phyloP scores from a whole-genome alignment of 768 basidiomycete genomes.

The Leccinum disarticulatum region DNA sequence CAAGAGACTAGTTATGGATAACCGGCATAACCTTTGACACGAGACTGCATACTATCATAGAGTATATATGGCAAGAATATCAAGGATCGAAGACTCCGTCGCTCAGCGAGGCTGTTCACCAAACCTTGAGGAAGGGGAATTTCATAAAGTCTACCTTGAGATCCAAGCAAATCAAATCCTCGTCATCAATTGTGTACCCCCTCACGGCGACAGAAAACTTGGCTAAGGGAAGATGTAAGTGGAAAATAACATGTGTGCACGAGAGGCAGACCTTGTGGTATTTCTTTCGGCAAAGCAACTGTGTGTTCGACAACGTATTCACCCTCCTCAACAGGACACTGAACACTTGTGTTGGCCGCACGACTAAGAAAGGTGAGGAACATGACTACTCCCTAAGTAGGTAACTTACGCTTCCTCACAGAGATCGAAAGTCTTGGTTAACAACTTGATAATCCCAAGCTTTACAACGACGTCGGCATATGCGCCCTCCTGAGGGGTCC shows the following conservation, averaged over 20 bases:
- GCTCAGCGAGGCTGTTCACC: conserved; percentile 22
- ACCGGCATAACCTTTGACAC: not conserved
- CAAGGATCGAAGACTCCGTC: conserved; percentile 1
- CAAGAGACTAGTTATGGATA: not conserved
- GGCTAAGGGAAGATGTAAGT: conserved; percentile 47
- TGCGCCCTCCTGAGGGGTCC: conserved; percentile 73
- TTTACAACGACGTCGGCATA: conserved; percentile 90
- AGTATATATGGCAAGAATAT: conserved; percentile 8
- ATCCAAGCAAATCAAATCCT: conserved; percentile 77
- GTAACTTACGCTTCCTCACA: conserved; percentile 89
- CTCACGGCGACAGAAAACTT: conserved; percentile 74
- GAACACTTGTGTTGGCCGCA: conserved; percentile 69
- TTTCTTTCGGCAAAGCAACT: conserved; percentile 86
- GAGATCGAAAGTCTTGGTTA: conserved; percentile 80
- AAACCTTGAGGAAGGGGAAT: conserved; percentile 24
- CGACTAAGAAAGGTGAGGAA: conserved; percentile 44
- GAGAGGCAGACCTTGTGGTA: conserved; percentile 64
- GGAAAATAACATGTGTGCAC: not conserved
- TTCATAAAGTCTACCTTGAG: conserved; percentile 77
- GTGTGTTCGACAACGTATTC: conserved; percentile 75
- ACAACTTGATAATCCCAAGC: conserved; percentile 89
- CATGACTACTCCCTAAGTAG: not conserved
- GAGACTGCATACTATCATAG: not conserved
- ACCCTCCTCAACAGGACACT: conserved; percentile 82
- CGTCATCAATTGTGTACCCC: conserved; percentile 71